These are phyloP conservation scores for Rubroshorea leprosula DNA, from an alignment of 345 rosid genomes.

Conservation along the genomic window DNA sequence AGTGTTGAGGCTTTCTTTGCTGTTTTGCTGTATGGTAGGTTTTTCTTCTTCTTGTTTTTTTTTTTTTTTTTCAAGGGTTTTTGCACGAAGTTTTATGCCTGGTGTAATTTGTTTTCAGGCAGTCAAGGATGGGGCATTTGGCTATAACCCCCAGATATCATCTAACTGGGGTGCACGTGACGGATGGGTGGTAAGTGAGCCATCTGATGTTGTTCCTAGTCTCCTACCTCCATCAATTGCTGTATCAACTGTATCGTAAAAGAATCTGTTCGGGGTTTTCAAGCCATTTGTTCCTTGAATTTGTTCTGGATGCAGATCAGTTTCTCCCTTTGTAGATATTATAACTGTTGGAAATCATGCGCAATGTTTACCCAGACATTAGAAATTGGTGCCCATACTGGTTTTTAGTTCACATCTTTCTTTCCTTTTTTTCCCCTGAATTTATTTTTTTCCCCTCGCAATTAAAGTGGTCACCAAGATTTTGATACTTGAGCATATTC, in stretches of 20 bases:
- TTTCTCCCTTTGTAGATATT: conserved; percentile 51
- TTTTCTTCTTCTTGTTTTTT: neutral
- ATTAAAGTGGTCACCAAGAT: conserved; percentile 28
- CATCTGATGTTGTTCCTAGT: conserved; percentile 36
- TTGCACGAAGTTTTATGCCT: neutral
- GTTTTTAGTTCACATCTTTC: conserved; percentile 33
- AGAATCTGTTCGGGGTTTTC: conserved; percentile 23
- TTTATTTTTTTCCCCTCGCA: neutral
- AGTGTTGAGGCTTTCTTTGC: neutral
- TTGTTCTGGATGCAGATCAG: conserved; percentile 37
- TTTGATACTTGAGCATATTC: conserved; percentile 21
- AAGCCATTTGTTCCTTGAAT: conserved; percentile 29
- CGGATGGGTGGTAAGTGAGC: conserved; percentile 55
- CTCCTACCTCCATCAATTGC: conserved; percentile 29
- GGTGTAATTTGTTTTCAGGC: conserved; percentile 25
- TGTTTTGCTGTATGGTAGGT: too few relatives aligned
- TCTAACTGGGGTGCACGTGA: conserved; percentile 29
- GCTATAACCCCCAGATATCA: conserved; percentile 33
- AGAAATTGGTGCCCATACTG: conserved; percentile 28
- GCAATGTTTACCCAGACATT: conserved; percentile 30
- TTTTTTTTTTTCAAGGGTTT: neutral
- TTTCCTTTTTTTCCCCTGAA: conserved; percentile 4
- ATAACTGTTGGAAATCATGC: conserved; percentile 42
- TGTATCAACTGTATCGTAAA: conserved; percentile 26
- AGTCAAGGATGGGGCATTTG: conserved; percentile 24